These are phyloP conservation scores for Magnusiomyces sp. DNA, from an alignment of 1,139 yeast genomes.

Conservation along the genomic window DNA sequence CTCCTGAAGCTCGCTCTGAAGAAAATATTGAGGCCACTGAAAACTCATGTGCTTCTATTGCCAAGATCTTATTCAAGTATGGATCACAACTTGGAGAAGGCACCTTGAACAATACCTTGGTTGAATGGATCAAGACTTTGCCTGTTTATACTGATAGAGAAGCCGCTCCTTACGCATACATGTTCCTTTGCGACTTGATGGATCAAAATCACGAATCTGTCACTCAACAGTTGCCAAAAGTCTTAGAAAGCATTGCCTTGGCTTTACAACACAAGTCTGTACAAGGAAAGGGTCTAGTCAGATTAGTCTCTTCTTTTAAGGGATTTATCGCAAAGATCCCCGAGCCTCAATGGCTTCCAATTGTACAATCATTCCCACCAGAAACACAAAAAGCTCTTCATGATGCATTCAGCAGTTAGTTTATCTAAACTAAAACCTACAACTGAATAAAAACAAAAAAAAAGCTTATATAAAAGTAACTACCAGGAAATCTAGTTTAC, in stretches of 20 bases:
- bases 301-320: conserved; percentile 49
- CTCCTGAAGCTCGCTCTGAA: conserved; percentile 80
- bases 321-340: conserved; percentile 37
- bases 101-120: conserved; percentile 52
- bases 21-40: conserved; percentile 86
- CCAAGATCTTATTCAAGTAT: conserved; percentile 48
- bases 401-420: conserved; percentile 58
- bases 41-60: conserved; percentile 72
- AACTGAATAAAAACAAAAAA: no score
- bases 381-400: conserved; percentile 56
- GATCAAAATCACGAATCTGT: conserved; percentile 61
- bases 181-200: conserved; percentile 66
- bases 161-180: conserved; percentile 83
- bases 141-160: conserved; percentile 82
- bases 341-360: conserved; percentile 55
- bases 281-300: conserved; percentile 60
- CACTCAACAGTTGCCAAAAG: conserved; percentile 48
- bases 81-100: conserved; percentile 35
- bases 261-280: conserved; percentile 66
- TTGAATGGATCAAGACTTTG: conserved; percentile 71
- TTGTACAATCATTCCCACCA: conserved; percentile 55
- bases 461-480: no score
- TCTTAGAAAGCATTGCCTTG: conserved; percentile 66
- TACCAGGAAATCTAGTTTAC: no score
- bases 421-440: no score